These are phyloP conservation scores for Discostella stelligeroides DNA, from an alignment of 108 stramenopile species.

Conservation along the genomic window DNA sequence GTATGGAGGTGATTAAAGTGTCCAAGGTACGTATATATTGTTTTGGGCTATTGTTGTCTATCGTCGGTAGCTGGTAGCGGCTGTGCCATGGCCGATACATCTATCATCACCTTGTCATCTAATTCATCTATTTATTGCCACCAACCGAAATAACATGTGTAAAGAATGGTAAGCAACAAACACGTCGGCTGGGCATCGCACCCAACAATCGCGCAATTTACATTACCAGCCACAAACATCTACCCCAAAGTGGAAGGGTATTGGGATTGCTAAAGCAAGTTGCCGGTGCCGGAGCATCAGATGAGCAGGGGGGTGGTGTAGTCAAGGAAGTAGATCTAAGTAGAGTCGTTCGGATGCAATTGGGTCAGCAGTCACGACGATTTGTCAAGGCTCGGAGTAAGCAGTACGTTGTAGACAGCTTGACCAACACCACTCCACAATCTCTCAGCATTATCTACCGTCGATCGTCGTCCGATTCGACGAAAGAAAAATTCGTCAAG, in stretches of 20 bases:
- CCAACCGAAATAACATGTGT: neutral
- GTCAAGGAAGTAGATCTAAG: slow-evolving; percentile 63
- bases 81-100: neutral
- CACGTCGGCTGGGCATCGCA: slow-evolving; percentile 67
- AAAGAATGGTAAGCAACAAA: slow-evolving; percentile 74
- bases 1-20: slow-evolving; percentile 71
- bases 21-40: slow-evolving; percentile 62
- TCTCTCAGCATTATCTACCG: slow-evolving; percentile 40
- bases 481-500: slow-evolving; percentile 29
- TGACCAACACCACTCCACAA: neutral
- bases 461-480: slow-evolving; percentile 17
- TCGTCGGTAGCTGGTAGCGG: too few relatives aligned
- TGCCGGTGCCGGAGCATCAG: slow-evolving; percentile 6
- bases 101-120: slow-evolving; percentile 12
- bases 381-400: slow-evolving; percentile 52
- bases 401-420: neutral
- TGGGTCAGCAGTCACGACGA: slow-evolving; percentile 69
- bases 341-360: slow-evolving; percentile 62
- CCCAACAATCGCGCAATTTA: slow-evolving; percentile 63
- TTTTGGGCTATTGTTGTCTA: slow-evolving; percentile 9
- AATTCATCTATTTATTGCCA: neutral
- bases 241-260: slow-evolving; percentile 38
- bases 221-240: slow-evolving; percentile 58
- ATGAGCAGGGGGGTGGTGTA: slow-evolving; percentile 3
- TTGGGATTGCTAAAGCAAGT: slow-evolving; percentile 46